Evolutionary conservation across 2,329 filamentous ascomycete species (phyloP).

Genomic region (Xylaria sp.): DNA sequence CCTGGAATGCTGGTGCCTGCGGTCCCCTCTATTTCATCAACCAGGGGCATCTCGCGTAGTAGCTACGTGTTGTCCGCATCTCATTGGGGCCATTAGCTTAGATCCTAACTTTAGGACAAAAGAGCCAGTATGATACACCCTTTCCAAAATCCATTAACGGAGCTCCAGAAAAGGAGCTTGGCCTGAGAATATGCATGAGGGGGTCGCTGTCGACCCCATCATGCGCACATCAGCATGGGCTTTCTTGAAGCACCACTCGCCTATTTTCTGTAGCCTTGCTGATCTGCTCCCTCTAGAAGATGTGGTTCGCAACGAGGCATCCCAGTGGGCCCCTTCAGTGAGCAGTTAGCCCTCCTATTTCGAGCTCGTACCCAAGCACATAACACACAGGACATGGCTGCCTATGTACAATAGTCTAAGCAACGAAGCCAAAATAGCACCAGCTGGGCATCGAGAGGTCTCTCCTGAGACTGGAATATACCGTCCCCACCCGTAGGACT

Average conservation of each 20-base stretch:
- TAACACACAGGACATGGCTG: slow-evolving; percentile 9
- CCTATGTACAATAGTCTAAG: slow-evolving; percentile 13
- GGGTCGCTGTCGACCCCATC: not conserved
- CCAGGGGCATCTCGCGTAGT: not conserved
- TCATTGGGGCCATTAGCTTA: not conserved
- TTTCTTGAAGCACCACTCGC: not conserved
- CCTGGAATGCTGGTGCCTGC: not conserved
- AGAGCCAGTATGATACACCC: not conserved
- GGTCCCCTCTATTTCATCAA: not conserved
- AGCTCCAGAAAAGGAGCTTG: not conserved
- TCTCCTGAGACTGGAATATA: not conserved
- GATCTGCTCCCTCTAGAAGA: not conserved
- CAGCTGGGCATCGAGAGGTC: not conserved
- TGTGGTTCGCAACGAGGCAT: slow-evolving; percentile 26
- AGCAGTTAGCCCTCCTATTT: not conserved
- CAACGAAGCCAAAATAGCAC: not conserved
- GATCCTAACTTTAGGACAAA: not conserved
- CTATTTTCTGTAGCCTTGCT: slow-evolving; percentile 20
- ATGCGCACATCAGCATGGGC: slow-evolving; percentile 18
- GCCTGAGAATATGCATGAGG: too few relatives aligned
- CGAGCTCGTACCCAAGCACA: not conserved
- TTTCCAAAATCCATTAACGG: slow-evolving; percentile 1
- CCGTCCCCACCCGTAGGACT: slow-evolving; percentile 31
- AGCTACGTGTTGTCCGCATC: not conserved
- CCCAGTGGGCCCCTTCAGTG: slow-evolving; percentile 2